Conservation (phyloP, 2,329 filamentous ascomycete species). For the Sarocladium strictum region DNA sequence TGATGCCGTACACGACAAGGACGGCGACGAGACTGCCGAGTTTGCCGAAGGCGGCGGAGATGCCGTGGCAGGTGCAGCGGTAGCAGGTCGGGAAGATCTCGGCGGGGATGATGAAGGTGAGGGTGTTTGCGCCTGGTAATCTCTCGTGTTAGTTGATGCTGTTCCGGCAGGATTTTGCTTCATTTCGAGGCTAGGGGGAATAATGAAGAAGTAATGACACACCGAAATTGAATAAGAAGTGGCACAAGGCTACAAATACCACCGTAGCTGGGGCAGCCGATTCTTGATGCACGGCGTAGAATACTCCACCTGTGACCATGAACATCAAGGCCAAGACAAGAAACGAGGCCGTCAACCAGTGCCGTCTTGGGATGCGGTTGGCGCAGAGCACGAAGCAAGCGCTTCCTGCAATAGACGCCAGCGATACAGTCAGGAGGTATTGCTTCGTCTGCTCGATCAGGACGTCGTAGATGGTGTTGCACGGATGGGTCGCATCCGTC, state of each 20-base stretch:
- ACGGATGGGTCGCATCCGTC: slow-evolving; percentile 41
- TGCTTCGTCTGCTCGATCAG: slow-evolving; percentile 47
- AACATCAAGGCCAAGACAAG: slow-evolving; percentile 40
- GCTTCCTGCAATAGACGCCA: slow-evolving; percentile 45
- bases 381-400: slow-evolving; percentile 41
- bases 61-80: slow-evolving; percentile 56
- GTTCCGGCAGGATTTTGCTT: background rate
- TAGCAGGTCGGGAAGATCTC: slow-evolving; percentile 61
- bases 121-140: slow-evolving; percentile 42
- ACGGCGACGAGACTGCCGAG: slow-evolving; percentile 45
- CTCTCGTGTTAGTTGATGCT: background rate
- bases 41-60: slow-evolving; percentile 56
- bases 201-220: slow-evolving; percentile 15
- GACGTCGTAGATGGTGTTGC: slow-evolving; percentile 46
- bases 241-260: slow-evolving; percentile 44
- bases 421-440: slow-evolving; percentile 38
- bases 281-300: slow-evolving; percentile 29
- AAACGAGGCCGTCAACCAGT: slow-evolving; percentile 45
- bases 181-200: too few species aligned
- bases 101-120: slow-evolving; percentile 59
- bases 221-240: slow-evolving; percentile 51
- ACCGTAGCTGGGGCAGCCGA: slow-evolving; percentile 39
- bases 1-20: slow-evolving; percentile 29
- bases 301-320: slow-evolving; percentile 35
- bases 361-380: slow-evolving; percentile 40